Evolutionary conservation across 2,329 filamentous ascomycete species (phyloP).

Genomic region (Taxawa tesnikishii): DNA sequence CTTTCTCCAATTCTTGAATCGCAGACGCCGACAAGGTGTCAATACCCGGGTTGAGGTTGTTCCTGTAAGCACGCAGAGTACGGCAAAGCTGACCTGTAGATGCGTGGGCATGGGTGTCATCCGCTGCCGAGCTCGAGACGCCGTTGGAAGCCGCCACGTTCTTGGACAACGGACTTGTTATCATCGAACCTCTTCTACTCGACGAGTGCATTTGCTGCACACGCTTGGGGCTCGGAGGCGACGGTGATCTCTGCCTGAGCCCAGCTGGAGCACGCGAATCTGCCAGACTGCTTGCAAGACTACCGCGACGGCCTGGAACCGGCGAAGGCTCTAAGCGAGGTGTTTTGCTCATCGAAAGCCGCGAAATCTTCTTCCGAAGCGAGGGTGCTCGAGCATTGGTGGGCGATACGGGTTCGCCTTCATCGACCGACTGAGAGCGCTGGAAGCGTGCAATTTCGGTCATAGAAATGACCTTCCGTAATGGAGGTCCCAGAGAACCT

Average conservation of each 20-base stretch:
- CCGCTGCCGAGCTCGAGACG: conserved; percentile 31
- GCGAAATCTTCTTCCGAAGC: conserved; percentile 43
- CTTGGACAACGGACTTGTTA: conserved; percentile 24
- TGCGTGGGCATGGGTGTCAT: conserved; percentile 11
- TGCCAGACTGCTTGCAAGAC: no score
- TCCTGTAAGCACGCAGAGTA: conserved; percentile 45
- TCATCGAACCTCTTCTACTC: conserved; percentile 1
- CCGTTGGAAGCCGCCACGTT: conserved; percentile 31
- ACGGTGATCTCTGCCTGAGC: conserved; percentile 11
- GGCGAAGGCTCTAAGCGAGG: conserved; percentile 11
- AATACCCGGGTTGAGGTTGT: conserved; percentile 35
- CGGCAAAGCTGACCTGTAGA: conserved; percentile 47
- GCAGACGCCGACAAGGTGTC: conserved; percentile 33
- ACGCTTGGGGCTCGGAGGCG: conserved; percentile 18
- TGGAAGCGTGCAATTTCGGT: conserved; percentile 74
- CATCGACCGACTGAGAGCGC: conserved; percentile 30
- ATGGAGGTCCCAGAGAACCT: conserved; percentile 52
- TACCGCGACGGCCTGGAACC: no score
- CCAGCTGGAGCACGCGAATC: conserved; percentile 27
- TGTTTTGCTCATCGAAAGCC: conserved; percentile 27
- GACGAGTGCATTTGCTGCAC: conserved; percentile 30
- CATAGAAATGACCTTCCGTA: conserved; percentile 77
- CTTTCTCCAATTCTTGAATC: conserved; percentile 43
- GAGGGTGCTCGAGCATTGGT: conserved; percentile 35
- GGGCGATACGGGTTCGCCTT: conserved; percentile 21